Percentiles rank a stretch among this genome's conserved stretches.
These are phyloP conservation scores for Calocera viscosa DNA, from an alignment of 768 basidiomycete species.

Conservation along the genomic window DNA sequence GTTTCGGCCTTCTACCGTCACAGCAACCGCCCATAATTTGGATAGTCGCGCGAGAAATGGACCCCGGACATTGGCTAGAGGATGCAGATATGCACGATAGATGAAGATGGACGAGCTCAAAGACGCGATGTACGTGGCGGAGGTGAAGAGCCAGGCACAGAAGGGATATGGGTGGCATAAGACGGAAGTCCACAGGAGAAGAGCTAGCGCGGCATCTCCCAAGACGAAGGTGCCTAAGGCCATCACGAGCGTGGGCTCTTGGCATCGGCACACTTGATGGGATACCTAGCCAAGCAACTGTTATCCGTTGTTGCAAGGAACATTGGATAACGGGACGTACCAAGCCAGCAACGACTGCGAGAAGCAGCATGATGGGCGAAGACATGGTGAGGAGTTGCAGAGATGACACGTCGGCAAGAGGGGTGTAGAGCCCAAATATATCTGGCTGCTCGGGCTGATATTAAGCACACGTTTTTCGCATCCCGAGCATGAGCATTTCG, in stretches of 20 bases:
- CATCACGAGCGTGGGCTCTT: background rate
- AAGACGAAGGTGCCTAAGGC: background rate
- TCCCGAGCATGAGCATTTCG: too few relatives aligned
- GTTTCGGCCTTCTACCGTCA: background rate
- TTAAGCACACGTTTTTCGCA: too few relatives aligned
- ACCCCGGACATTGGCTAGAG: background rate
- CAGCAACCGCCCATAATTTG: background rate
- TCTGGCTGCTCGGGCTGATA: background rate
- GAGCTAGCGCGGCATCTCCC: background rate
- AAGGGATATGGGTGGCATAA: background rate
- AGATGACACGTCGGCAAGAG: background rate
- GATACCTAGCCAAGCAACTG: background rate
- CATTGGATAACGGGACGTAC: background rate
- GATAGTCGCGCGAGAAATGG: background rate
- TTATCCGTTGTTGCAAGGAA: background rate
- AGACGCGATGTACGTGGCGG: background rate
- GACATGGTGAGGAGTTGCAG: background rate
- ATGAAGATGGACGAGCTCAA: background rate
- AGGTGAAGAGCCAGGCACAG: background rate
- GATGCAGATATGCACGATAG: background rate
- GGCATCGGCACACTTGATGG: background rate
- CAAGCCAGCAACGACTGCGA: background rate
- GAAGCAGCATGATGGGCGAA: background rate
- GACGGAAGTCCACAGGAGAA: background rate
- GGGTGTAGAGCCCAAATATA: background rate